Conservation (phyloP, 352 stramenopile genomes). For the Globisporangium iwayamae region DNA sequence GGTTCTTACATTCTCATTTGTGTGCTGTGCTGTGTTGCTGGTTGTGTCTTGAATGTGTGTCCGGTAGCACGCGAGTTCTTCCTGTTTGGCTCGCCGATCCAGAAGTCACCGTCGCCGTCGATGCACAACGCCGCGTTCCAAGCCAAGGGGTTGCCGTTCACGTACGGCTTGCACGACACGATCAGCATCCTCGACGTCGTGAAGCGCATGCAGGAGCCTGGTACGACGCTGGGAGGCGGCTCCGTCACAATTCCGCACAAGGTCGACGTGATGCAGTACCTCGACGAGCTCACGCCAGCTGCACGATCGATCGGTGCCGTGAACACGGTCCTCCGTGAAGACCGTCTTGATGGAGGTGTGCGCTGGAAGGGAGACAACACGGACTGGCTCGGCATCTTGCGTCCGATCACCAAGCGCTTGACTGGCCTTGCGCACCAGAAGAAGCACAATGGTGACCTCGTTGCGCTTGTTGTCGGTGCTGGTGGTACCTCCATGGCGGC, state of each 20-base stretch:
- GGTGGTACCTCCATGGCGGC: conserved; percentile 95
- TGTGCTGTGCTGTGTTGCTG: conserved; percentile 9
- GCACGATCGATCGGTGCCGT: conserved; percentile 96
- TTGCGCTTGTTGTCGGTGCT: conserved; percentile 85
- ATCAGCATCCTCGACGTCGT: conserved; percentile 40
- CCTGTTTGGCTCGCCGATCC: conserved; percentile 96
- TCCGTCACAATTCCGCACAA: conserved; percentile 99
- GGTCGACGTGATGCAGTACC: conserved; percentile 89
- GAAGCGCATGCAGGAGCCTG: conserved; percentile 30
- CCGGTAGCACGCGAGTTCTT: conserved; percentile 82
- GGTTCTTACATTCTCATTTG: conserved; percentile 10
- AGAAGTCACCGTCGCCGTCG: conserved; percentile 93
- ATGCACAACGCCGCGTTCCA: conserved; percentile 97
- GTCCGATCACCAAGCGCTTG: conserved; percentile 83
- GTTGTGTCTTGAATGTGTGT: conserved; percentile 8
- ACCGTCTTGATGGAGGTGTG: conserved; percentile 35
- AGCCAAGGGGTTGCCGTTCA: conserved; percentile 82
- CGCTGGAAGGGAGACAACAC: conserved; percentile 95
- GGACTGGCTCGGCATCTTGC: conserved; percentile 97
- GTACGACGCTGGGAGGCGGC: conserved; percentile 88
- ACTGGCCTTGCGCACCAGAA: background rate
- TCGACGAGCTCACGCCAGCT: conserved; percentile 92
- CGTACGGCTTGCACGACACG: conserved; percentile 88
- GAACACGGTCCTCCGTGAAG: conserved; percentile 93
- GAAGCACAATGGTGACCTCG: conserved; percentile 27